phyloP scores from a whole-genome alignment of 2,329 filamentous ascomycete species.

The Penicillium occitanis region DNA sequence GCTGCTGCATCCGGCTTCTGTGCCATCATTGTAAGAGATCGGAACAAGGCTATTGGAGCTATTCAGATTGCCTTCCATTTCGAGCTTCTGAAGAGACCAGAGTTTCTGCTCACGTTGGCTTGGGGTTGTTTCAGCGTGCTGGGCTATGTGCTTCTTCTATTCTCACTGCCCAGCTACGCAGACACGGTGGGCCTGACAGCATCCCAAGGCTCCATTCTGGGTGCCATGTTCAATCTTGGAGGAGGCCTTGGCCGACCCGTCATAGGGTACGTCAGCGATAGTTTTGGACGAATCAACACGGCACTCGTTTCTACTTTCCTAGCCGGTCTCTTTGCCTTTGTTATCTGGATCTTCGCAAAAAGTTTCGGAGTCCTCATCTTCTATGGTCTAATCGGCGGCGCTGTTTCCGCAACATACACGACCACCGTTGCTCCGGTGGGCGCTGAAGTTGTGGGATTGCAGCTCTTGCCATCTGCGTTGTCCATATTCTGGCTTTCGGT shows the following conservation, averaged over 20 bases:
- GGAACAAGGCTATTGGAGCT: conserved; percentile 57
- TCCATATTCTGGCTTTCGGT: conserved; percentile 12
- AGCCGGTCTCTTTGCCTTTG: conserved; percentile 58
- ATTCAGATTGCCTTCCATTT: conserved; percentile 56
- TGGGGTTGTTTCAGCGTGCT: conserved; percentile 64
- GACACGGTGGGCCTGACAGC: conserved; percentile 58
- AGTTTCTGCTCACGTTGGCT: conserved; percentile 33
- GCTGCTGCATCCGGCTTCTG: conserved; percentile 42
- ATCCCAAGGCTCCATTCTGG: conserved; percentile 61
- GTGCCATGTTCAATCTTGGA: conserved; percentile 63
- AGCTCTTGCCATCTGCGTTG: conserved; percentile 11
- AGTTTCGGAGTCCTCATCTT: conserved; percentile 54
- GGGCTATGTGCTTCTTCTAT: conserved; percentile 65
- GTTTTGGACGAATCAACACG: conserved; percentile 63
- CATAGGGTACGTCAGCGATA: conserved; percentile 63
- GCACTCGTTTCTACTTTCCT: conserved; percentile 56
- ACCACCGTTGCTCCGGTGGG: neutral
- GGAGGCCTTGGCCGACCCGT: conserved; percentile 58
- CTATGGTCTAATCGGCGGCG: conserved; percentile 18
- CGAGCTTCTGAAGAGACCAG: conserved; percentile 52
- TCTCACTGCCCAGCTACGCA: conserved; percentile 62
- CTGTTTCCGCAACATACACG: neutral
- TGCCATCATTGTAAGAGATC: conserved; percentile 56
- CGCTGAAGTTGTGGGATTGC: conserved; percentile 12
- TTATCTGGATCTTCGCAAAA: conserved; percentile 62